Evolutionary conservation across 2,329 filamentous ascomycete species (phyloP).

Genomic region (Fusarium nodosum): DNA sequence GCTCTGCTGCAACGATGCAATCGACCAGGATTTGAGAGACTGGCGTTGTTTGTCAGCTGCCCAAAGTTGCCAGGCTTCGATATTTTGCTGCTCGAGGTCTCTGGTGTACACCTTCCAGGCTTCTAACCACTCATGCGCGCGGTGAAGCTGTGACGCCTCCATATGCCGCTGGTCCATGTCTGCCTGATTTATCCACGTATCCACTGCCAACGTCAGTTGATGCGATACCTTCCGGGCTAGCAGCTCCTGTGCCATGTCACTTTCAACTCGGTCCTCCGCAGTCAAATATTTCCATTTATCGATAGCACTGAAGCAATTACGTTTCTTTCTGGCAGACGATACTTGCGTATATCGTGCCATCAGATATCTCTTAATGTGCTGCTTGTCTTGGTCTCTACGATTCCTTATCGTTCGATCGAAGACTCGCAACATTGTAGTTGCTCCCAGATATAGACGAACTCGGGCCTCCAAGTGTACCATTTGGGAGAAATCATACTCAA

Average conservation of each 20-base stretch:
- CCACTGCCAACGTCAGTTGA: conserved; percentile 25
- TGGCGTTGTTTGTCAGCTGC: conserved; percentile 52
- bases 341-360: conserved; percentile 55
- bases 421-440: conserved; percentile 48
- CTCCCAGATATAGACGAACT: conserved; percentile 52
- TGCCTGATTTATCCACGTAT: conserved; percentile 44
- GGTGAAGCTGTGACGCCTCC: conserved; percentile 39
- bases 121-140: conserved; percentile 41
- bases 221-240: conserved; percentile 21
- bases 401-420: conserved; percentile 48
- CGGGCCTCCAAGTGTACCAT: conserved; percentile 45
- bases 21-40: conserved; percentile 56
- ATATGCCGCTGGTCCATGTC: conserved; percentile 34
- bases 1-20: conserved; percentile 54
- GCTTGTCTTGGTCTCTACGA: conserved; percentile 49
- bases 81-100: conserved; percentile 45
- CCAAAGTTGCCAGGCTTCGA: conserved; percentile 53
- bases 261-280: conserved; percentile 20
- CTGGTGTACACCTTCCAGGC: conserved; percentile 45
- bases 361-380: conserved; percentile 52
- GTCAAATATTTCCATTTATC: conserved; percentile 51
- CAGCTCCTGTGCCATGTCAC: conserved; percentile 36
- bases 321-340: conserved; percentile 52
- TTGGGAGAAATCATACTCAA: conserved; percentile 26
- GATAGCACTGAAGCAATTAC: conserved; percentile 53